Conservation (phyloP, 2,329 filamentous ascomycete species). For the Periconia sp. region DNA sequence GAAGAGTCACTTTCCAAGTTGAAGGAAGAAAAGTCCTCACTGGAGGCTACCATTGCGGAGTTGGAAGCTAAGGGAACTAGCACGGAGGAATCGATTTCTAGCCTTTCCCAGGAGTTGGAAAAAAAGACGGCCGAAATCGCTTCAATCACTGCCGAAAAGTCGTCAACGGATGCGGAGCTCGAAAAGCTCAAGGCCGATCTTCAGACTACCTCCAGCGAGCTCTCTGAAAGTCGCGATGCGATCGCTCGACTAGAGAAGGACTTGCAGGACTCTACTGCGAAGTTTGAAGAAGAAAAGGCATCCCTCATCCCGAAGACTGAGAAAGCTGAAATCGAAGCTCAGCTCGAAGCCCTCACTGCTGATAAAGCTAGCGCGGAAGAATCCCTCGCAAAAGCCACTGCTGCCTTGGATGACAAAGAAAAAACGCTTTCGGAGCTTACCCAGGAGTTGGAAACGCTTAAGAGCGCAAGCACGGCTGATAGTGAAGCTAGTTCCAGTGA, state of each 20-base stretch:
- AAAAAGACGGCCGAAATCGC: too few relatives aligned
- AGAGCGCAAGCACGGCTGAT: constrained; percentile 6
- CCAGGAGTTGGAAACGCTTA: constrained; percentile 8
- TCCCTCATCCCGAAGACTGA: constrained; percentile 25
- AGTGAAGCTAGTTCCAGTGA: constrained; percentile 17
- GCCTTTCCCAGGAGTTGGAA: too few relatives aligned
- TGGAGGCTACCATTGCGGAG: too few relatives aligned
- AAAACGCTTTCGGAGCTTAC: background rate
- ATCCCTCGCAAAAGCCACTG: constrained; percentile 8
- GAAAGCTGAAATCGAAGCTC: constrained; percentile 27
- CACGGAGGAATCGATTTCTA: too few relatives aligned
- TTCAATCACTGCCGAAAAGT: too few relatives aligned
- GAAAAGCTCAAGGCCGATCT: too few relatives aligned
- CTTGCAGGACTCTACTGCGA: constrained; percentile 11
- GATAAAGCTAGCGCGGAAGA: constrained; percentile 13
- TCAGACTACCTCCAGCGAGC: too few relatives aligned
- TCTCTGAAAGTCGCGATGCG: too few relatives aligned
- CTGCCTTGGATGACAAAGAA: constrained; percentile 8
- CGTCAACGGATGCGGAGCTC: too few relatives aligned
- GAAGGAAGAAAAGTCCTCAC: too few relatives aligned
- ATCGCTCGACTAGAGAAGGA: constrained; percentile 22
- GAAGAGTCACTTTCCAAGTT: too few relatives aligned
- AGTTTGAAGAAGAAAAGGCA: constrained; percentile 10
- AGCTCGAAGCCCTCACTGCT: constrained; percentile 18
- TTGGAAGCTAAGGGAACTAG: too few relatives aligned